phyloP scores from a whole-genome alignment of 768 basidiomycete species.

The Lyophyllum shimeji region DNA sequence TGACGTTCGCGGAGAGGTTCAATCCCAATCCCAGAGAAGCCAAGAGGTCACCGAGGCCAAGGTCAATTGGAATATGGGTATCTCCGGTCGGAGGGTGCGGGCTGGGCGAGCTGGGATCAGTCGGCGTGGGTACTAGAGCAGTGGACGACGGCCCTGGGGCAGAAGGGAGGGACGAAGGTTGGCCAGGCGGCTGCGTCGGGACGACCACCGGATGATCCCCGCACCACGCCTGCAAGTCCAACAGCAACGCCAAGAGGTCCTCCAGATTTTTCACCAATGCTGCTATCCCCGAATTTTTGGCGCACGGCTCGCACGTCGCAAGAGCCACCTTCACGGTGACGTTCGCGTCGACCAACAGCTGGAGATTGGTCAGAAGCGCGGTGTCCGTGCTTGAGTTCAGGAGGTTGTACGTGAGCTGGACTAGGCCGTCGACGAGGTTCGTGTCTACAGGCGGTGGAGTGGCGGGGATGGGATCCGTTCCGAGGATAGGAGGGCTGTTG shows the following conservation, averaged over 20 bases:
- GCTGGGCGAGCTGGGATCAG: not conserved
- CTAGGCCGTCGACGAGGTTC: conserved; percentile 11
- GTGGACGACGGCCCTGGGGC: not conserved
- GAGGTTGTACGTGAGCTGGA: conserved; percentile 14
- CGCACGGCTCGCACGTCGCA: conserved; percentile 7
- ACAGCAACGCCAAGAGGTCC: conserved; percentile 1
- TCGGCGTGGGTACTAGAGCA: not conserved
- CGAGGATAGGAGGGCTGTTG: not conserved
- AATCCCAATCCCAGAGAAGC: conserved; percentile 7
- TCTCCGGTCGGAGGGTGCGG: not conserved
- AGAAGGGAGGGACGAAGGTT: not conserved
- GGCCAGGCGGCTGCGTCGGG: not conserved
- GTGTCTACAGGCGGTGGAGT: conserved; percentile 1
- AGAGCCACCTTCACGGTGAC: conserved; percentile 6
- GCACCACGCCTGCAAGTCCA: conserved; percentile 15
- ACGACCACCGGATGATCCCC: conserved; percentile 6
- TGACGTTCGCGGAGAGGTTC: conserved; percentile 1
- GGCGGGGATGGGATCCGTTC: not conserved
- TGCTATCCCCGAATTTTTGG: conserved; percentile 7
- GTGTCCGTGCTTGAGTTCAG: conserved; percentile 8
- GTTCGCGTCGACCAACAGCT: conserved; percentile 2
- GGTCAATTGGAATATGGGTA: conserved; percentile 6
- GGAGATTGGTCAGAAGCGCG: conserved; percentile 9
- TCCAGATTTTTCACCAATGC: conserved; percentile 9
- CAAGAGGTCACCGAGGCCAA: conserved; percentile 13